Base-by-base conservation (phyloP, 2,329 filamentous ascomycete genomes). In the Clonostachys rosea region DNA sequence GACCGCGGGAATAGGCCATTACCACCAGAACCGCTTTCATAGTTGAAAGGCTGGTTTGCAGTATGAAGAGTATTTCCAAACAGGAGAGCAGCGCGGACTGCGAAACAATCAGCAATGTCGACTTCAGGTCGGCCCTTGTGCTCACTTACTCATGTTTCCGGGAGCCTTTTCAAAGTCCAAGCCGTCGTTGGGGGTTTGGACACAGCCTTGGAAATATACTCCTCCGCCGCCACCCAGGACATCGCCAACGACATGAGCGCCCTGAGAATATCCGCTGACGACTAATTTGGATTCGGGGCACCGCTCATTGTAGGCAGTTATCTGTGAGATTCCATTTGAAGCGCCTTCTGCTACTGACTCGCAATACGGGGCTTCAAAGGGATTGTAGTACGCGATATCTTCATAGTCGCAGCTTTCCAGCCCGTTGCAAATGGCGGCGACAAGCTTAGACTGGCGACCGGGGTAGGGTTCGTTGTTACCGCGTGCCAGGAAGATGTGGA, bases 231-330 rank as follows among this genome's bases (percentile, higher is more conserved):
- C 61, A 40, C 60, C 62, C 6, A 68, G 51, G 24, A 69, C 57
- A 49, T 67, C 67, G 40, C 65, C 59, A 16, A 66, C 51, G 12
- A 73, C 59, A 3, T 70, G 66, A 3, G 58, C 63, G 42, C 69
- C 70, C 49, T 73, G 65, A 3, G 64, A 68, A 51, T 69, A 73
- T 0, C 70, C 69, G 49, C 63, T 66, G 33, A 73, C 45, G 7
- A 72, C 66, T 12, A 73, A 60, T 49, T 64, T 68, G 18, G 66
- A 50, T 36, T 67, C 50, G 14, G 70, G 69, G 47, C 69, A 74
- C 14, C 57, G 56, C 52, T 63, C 54, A 52, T 62, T 62, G 53
- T 72, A 73, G 0, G 59, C 62, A 7, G 58, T 60, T 50, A 74
- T 68, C 54, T 72, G 66, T 13, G 48, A 44, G 30, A 62, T 50